These are phyloP conservation scores for Oidiodendron maius DNA, from an alignment of 495 filamentous ascomycete genomes.

Conservation along the genomic window DNA sequence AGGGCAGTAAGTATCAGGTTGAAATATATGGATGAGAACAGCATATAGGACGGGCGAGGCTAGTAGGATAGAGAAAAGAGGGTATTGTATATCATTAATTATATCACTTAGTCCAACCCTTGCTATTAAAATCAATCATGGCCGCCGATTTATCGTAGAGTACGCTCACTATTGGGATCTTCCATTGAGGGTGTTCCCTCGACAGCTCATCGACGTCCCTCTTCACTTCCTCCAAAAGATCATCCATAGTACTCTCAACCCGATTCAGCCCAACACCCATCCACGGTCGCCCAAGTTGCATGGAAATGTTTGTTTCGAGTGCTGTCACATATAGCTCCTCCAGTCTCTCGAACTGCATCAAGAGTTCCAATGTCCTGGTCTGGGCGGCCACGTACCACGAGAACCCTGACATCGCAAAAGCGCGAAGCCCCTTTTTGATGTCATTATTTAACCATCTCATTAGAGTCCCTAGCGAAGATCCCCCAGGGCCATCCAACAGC, in stretches of 20 bases:
- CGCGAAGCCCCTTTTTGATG: not conserved
- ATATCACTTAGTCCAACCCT: too few relatives aligned
- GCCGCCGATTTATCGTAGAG: too few relatives aligned
- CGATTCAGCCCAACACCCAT: not conserved
- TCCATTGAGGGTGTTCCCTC: not conserved
- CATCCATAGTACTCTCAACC: not conserved
- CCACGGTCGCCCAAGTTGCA: not conserved
- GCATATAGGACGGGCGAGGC: conserved; percentile 4
- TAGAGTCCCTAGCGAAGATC: not conserved
- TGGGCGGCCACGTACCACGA: not conserved
- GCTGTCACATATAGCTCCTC: not conserved
- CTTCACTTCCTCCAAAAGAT: not conserved
- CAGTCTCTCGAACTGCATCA: not conserved
- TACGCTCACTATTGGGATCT: not conserved
- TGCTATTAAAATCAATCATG: too few relatives aligned
- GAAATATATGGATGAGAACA: conserved; percentile 50
- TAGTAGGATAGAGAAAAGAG: too few relatives aligned
- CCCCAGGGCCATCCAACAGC: not conserved
- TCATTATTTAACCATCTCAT: not conserved
- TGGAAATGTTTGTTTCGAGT: not conserved
- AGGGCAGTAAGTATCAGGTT: conserved; percentile 86
- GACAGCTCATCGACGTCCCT: not conserved
- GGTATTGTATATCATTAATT: too few relatives aligned
- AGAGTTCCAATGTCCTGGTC: not conserved
- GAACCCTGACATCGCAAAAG: not conserved